A percentile compares a stretch with the other conserved stretches of the same genome.
phyloP scores from a whole-genome alignment of 2,329 filamentous ascomycete genomes.

The Fusarium globosum region DNA sequence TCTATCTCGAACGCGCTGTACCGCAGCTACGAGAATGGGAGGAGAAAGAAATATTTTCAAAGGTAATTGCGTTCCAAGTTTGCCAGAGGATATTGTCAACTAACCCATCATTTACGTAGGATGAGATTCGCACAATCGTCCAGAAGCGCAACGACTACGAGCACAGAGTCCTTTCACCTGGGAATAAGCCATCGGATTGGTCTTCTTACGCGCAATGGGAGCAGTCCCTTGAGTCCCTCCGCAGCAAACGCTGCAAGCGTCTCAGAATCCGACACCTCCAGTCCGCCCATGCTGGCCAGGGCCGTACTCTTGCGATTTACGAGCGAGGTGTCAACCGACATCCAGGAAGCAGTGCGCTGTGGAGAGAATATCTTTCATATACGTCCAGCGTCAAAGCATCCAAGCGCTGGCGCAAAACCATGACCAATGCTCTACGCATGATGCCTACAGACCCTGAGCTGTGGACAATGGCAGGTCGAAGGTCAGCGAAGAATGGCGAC shows the following conservation, averaged over 20 bases:
- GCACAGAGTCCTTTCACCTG: constrained; percentile 86
- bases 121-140: constrained; percentile 90
- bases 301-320: constrained; percentile 88
- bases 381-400: constrained; percentile 74
- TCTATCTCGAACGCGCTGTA: constrained; percentile 91
- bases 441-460: constrained; percentile 85
- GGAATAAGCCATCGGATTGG: constrained; percentile 81
- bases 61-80: constrained; percentile 60
- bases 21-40: constrained; percentile 94
- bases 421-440: constrained; percentile 79
- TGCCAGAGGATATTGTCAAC: background rate
- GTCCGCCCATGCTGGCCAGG: constrained; percentile 77
- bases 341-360: constrained; percentile 81
- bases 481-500: constrained; percentile 82
- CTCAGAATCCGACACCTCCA: constrained; percentile 77
- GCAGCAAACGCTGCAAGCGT: constrained; percentile 84
- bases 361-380: constrained; percentile 91
- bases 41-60: constrained; percentile 88
- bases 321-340: constrained; percentile 88
- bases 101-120: constrained; percentile 59
- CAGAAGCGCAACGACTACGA: constrained; percentile 94
- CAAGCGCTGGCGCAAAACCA: constrained; percentile 72
- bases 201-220: constrained; percentile 84
- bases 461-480: constrained; percentile 87
- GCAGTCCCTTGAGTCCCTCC: constrained; percentile 76